Base-by-base conservation (phyloP, 345 rosid genomes). In the Tarenaya hassleriana region DNA sequence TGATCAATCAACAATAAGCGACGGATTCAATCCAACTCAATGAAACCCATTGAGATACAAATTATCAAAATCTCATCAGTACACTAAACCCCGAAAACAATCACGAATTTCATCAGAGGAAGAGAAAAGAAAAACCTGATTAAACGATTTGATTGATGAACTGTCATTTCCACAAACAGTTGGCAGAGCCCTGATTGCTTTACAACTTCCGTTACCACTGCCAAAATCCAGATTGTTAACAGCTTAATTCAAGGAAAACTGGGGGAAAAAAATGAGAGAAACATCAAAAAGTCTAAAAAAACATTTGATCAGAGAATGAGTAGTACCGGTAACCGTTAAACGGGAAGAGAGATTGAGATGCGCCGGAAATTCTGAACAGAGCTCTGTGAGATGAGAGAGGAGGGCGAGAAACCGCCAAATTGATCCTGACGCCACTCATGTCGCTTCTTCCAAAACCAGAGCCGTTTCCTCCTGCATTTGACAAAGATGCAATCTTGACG, bases 121-220 rank as follows among this genome's bases (percentile, higher is more conserved):
- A 34, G 29, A 24, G 31, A 34, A 46, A 12, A 18, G 34, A 43
- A 42, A 11, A 55, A 72, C 91, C 84, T 80, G 74, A 39, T 67
- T 66, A 57, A 83, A 63, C 56, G 80, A 69, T 58, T 73, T 18
- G 17, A 50, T 7, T 10, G 67, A 66, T 10, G 64, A 68, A n/a
- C 7, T 34, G 8, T 68, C 40, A 34, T 68, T 71, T 53, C 49
- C 63, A 66, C 52, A 19, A 54, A 52, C 65, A 58, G 6, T 46
- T 7, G 77, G 73, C 52, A 69, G 62, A 48, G 79, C 62, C 40
- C 50, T 34, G 37, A 44, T 34, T 10, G 66, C 52, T 17, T 8
- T n/a, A 16, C 19, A 24, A 21, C 58, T 41, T 44, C 13, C 7
- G 18, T 42, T 29, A 3, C 52, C 17, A 18, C 52, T 38, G 1